Evolutionary conservation across 2,329 filamentous ascomycete species (phyloP), one percentile per base, ranked within the genome.

Genomic region (Ascochyta fabae): DNA sequence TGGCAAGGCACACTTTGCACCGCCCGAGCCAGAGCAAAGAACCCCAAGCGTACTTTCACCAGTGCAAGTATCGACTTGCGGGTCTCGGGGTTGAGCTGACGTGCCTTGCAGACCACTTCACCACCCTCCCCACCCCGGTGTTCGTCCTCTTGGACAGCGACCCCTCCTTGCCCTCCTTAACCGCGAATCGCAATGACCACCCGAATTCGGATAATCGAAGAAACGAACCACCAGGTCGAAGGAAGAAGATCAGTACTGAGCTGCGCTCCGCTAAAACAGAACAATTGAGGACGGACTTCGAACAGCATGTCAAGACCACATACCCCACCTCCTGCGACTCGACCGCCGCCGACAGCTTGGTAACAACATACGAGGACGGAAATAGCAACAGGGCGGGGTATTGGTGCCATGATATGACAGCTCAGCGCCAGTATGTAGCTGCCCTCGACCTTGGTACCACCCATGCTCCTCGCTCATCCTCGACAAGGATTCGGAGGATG

Each of bases 201-300:
- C 16, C 13, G 10, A 19, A 3, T 13, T 26, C 6, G 4, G 16
- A 16, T 16, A 16, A 15, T 10, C 10, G 3, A 9, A 7, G 10
- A 6, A 29, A 15, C 3, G 26, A 12, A 40, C 40, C 29, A 54
- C 2, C 27, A 40, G 29, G 3, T 29, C 40, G 19, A 24, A 33
- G 34, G 52, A 49, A 27, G 4, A 27, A 40, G 45, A 13, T 49
- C 40, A 54, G 45, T 15, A 19, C 26, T 13, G 31, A 48, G 44
- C 24, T 48, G 22, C 38, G 43, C 38, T 43, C 15, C 24, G 40
- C 40, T 49, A 19, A 27, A 49, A 34, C 40, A 54, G 40, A 40
- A 45, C 12, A 54, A 22, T 6, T 23, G 40, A 45, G 24, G 45
- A 40, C 39, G 34, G 40, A 45, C 10, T 27, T 42, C 31, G 40